Base-by-base conservation (phyloP, 192 early-diverging fungal species). In the Gonapodya sp. region DNA sequence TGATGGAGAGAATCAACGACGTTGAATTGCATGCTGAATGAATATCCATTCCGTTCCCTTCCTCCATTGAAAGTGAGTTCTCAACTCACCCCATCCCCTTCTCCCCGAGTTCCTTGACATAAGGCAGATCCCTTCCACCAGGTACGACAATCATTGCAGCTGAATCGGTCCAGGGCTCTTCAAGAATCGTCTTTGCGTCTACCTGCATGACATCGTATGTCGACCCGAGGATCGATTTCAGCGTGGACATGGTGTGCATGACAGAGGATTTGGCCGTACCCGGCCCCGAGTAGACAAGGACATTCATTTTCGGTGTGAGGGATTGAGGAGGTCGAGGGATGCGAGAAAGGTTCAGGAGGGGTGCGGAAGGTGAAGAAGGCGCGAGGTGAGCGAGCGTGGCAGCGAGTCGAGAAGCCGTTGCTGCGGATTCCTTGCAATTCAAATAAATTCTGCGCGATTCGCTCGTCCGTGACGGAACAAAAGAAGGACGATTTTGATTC, bases 141-240 rank as follows among this genome's bases (percentile, higher is more conserved):
- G 96, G 96, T 30, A 99, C 86, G 24, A 98, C 96, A 0, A 98
- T 82, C 64, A 96, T 84, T 0, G 93, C 91, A 1, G 95, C 93
- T 18, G 93, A 93, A n/a, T 89, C 89, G 84, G 94, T 92, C 96
- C 96, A 99, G 0, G 97, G 94, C 82, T 95, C 93, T 18, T 83
- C 88, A 0, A 83, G 78, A 2, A 99, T 86, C 0, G 91, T 90
- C 30, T 87, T 81, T 16, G 92, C 89, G 78, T 94, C 93, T 36
- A 98, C 94, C 37, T 91, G 86, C 75, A 97, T 94, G 24, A 99
- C 89, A 83, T 97, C 98, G 85, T 96, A 98, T 34, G 89, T 85
- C 35, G 93, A 89, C 18, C 93, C 92, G 1, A 99, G 91, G 34
- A 93, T 87, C 35, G 87, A 83, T 30, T 92, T 92, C 36, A 99